Percentiles rank a stretch among this genome's conserved stretches.
Evolutionary conservation across 345 rosid genomes (phyloP).

Genomic region (Linum usitatissimum): DNA sequence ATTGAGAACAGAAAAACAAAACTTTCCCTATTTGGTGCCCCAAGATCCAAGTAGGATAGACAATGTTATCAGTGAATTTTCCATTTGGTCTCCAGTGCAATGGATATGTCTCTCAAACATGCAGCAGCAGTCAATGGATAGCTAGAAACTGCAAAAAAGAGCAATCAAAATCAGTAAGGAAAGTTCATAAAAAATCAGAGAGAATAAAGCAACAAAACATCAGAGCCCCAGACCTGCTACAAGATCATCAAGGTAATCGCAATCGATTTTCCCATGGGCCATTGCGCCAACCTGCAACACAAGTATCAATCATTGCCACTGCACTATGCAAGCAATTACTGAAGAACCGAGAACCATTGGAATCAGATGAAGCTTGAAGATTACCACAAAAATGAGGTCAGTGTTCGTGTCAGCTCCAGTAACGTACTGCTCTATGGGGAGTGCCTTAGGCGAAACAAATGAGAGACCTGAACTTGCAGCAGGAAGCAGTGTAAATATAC

Average conservation of each 20-base stretch:
- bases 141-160: slow-evolving; percentile 5
- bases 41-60: not conserved
- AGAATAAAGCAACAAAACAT: not conserved
- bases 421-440: not conserved
- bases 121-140: slow-evolving; percentile 10
- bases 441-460: not conserved
- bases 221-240: slow-evolving; percentile 13
- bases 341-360: not conserved
- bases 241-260: slow-evolving; percentile 22
- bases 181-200: not conserved
- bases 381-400: slow-evolving; percentile 4
- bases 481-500: not conserved
- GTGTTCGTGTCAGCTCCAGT: not conserved
- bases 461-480: not conserved
- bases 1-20: too few relatives aligned
- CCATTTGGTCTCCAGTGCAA: slow-evolving; percentile 9
- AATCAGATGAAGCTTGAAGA: not conserved
- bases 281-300: slow-evolving; percentile 69
- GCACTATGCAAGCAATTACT: too few relatives aligned
- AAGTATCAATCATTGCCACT: too few relatives aligned
- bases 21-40: too few relatives aligned
- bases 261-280: slow-evolving; percentile 57
- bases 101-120: slow-evolving; percentile 5
- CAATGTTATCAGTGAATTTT: not conserved
- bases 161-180: not conserved